Evolutionary conservation across 2,329 filamentous ascomycete genomes (phyloP).

Genomic region (Diplodia scrobiculata): DNA sequence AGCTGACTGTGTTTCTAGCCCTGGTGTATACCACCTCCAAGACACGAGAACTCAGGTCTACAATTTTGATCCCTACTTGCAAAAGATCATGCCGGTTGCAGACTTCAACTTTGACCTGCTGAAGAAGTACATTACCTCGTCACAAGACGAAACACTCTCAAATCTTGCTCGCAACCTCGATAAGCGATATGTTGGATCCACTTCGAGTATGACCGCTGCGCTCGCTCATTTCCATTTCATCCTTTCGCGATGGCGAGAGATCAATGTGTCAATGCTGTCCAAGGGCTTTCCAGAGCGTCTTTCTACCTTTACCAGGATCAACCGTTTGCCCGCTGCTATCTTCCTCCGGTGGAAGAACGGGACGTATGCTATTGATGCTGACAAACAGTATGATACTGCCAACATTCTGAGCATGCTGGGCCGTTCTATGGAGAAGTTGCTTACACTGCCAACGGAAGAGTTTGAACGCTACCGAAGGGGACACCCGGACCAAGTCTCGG

Average conservation of each 20-base stretch:
- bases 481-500: slow-evolving; percentile 67
- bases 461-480: slow-evolving; percentile 80
- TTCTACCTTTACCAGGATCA: slow-evolving; percentile 70
- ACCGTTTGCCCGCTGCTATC: slow-evolving; percentile 72
- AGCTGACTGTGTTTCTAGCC: slow-evolving; percentile 43
- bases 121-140: slow-evolving; percentile 87
- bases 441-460: slow-evolving; percentile 78
- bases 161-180: slow-evolving; percentile 64
- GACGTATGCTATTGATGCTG: slow-evolving; percentile 89
- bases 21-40: slow-evolving; percentile 87
- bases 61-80: slow-evolving; percentile 95
- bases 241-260: slow-evolving; percentile 76
- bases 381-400: slow-evolving; percentile 84
- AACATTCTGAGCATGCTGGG: slow-evolving; percentile 90
- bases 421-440: slow-evolving; percentile 93
- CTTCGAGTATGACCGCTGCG: slow-evolving; percentile 90
- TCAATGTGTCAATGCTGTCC: slow-evolving; percentile 69
- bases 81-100: slow-evolving; percentile 85
- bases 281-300: slow-evolving; percentile 64
- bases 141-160: slow-evolving; percentile 74
- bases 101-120: slow-evolving; percentile 92
- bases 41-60: slow-evolving; percentile 84
- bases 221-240: slow-evolving; percentile 92
- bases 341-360: slow-evolving; percentile 83
- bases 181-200: slow-evolving; percentile 89